phyloP scores from a whole-genome alignment of 129 eudicot species.

The Chrysanthemum seticuspe region DNA sequence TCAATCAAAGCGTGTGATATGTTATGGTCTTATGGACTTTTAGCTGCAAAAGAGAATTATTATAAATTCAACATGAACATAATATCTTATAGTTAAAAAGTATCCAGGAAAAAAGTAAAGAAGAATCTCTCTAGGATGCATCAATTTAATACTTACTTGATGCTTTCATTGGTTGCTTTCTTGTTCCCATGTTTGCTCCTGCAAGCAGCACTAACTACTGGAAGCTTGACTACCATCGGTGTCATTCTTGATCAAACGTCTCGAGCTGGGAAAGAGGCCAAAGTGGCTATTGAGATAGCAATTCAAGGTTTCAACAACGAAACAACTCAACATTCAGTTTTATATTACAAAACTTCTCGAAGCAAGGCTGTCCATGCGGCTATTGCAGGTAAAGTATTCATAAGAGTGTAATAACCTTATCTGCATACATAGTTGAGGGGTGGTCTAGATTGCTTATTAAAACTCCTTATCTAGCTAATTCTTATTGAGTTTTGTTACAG shows the following conservation, averaged over 20 bases:
- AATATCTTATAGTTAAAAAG: neutral
- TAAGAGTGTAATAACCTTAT: too few relatives aligned
- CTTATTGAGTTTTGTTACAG: too few relatives aligned
- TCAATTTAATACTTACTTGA: conserved; percentile 10
- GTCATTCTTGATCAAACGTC: conserved; percentile 39
- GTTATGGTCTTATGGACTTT: conserved; percentile 21
- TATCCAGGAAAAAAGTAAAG: conserved; percentile 12
- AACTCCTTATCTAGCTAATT: too few relatives aligned
- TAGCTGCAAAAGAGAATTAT: neutral
- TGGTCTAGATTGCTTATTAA: too few relatives aligned
- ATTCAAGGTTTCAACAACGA: conserved; percentile 35
- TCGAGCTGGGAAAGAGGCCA: conserved; percentile 50
- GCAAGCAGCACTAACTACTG: conserved; percentile 13
- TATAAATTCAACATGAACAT: conserved; percentile 8
- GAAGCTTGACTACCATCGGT: conserved; percentile 31
- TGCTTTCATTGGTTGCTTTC: conserved; percentile 18
- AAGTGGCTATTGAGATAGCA: conserved; percentile 55
- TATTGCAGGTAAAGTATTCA: conserved; percentile 37
- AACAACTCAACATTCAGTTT: conserved; percentile 21
- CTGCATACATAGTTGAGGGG: too few relatives aligned
- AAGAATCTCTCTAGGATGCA: conserved; percentile 23
- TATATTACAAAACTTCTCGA: conserved; percentile 24
- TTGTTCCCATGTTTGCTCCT: conserved; percentile 15
- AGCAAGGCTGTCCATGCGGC: conserved; percentile 41
- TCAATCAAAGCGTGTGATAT: conserved; percentile 29